Percentiles rank a stretch among this genome's conserved stretches.
Conservation (phyloP, 768 basidiomycete genomes). For the Collybiopsis luxurians region DNA sequence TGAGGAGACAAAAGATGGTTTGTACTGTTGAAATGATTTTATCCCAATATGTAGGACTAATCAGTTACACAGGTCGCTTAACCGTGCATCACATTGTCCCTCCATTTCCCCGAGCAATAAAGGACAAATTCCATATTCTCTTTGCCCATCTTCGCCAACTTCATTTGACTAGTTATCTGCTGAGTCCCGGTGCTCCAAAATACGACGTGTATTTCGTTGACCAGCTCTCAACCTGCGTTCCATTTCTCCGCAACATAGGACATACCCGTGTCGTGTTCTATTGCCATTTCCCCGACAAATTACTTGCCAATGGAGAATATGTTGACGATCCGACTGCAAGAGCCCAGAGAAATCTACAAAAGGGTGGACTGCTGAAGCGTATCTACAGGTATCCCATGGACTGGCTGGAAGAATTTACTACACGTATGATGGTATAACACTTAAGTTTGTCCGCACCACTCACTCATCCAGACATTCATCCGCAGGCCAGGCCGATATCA, state of each 20-base stretch:
- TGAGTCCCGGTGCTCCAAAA: conserved; percentile 41
- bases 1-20: conserved; percentile 91
- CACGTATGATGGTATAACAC: conserved; percentile 48
- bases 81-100: conserved; percentile 68
- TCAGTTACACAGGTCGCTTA: conserved; percentile 63
- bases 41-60: background rate
- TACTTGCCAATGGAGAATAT: conserved; percentile 70
- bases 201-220: conserved; percentile 94
- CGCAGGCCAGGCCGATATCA: conserved; percentile 82
- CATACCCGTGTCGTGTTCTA: conserved; percentile 91
- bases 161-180: conserved; percentile 70
- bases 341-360: conserved; percentile 24
- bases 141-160: conserved; percentile 89
- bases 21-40: conserved; percentile 15
- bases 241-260: conserved; percentile 66
- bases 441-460: background rate
- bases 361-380: conserved; percentile 55
- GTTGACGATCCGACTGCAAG: conserved; percentile 47
- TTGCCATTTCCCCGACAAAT: conserved; percentile 96
- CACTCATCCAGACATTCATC: conserved; percentile 1
- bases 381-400: conserved; percentile 91
- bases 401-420: conserved; percentile 85
- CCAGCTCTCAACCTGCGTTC: conserved; percentile 91
- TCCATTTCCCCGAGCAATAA: conserved; percentile 77
- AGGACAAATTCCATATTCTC: conserved; percentile 83